Conservation (phyloP, 2,329 filamentous ascomycete species). For the Penicillium sp. region DNA sequence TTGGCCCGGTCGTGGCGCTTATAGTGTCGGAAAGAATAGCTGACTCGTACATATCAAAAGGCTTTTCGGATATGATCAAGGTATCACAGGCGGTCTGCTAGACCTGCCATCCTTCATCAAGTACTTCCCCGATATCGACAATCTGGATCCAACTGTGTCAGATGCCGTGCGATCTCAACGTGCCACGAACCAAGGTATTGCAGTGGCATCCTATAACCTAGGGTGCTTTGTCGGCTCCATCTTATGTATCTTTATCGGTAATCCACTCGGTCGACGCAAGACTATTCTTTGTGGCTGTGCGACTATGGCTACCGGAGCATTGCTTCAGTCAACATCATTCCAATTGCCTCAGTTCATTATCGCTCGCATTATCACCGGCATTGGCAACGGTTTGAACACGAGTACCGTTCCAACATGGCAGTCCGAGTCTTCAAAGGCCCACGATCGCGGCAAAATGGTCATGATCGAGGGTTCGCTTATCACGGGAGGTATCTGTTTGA, state of each 20-base stretch:
- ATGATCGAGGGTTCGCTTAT: conserved; percentile 54
- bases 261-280: conserved; percentile 32
- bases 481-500: conserved; percentile 50
- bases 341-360: conserved; percentile 48
- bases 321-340: conserved; percentile 23
- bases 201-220: conserved; percentile 47
- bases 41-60: conserved; percentile 18
- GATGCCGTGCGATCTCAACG: conserved; percentile 18
- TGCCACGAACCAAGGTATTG: conserved; percentile 36
- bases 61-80: conserved; percentile 44
- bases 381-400: conserved; percentile 56
- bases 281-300: conserved; percentile 35
- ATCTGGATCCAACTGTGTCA: conserved; percentile 11
- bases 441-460: conserved; percentile 44
- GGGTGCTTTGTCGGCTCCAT: conserved; percentile 53
- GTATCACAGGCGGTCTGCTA: conserved; percentile 47
- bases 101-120: conserved; percentile 43
- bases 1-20: not conserved
- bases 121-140: conserved; percentile 40
- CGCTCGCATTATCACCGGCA: conserved; percentile 50
- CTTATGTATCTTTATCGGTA: conserved; percentile 51
- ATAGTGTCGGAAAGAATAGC: conserved; percentile 7
- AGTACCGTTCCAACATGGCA: conserved; percentile 53
- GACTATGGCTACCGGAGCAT: conserved; percentile 39
- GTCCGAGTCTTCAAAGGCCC: conserved; percentile 27